A percentile compares a stretch with the other conserved stretches of the same genome.
These are phyloP conservation scores for Eremothecium sinecaudum DNA, from an alignment of 1,139 yeast genomes.

Conservation along the genomic window DNA sequence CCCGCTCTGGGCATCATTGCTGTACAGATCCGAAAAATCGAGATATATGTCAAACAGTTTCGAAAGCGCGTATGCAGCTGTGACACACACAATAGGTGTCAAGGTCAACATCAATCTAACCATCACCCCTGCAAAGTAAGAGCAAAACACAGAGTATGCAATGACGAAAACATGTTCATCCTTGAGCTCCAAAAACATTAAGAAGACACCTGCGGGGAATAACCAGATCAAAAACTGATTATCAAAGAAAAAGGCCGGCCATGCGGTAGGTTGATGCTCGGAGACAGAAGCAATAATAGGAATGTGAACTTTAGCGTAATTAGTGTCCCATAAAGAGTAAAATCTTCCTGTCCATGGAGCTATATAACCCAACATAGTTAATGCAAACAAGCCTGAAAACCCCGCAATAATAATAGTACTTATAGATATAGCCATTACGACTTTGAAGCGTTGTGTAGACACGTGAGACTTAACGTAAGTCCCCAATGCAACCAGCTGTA, in stretches of 20 bases:
- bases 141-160: slow-evolving; percentile 81
- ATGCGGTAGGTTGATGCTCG: slow-evolving; percentile 99
- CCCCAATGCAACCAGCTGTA: slow-evolving; percentile 85
- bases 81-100: slow-evolving; percentile 91
- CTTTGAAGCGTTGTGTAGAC: slow-evolving; percentile 64
- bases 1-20: slow-evolving; percentile 6
- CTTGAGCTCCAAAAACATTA: slow-evolving; percentile 78
- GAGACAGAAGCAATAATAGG: slow-evolving; percentile 98
- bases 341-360: slow-evolving; percentile 99
- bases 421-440: slow-evolving; percentile 57
- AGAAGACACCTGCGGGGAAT: slow-evolving; percentile 94
- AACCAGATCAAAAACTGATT: slow-evolving; percentile 90
- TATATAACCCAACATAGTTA: slow-evolving; percentile 85
- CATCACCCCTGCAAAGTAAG: slow-evolving; percentile 99
- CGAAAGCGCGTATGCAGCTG: slow-evolving; percentile 81
- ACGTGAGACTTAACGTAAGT: slow-evolving; percentile 69
- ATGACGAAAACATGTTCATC: slow-evolving; percentile 91
- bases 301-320: slow-evolving; percentile 93
- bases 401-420: slow-evolving; percentile 51
- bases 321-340: slow-evolving; percentile 97
- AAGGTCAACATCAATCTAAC: slow-evolving; percentile 94
- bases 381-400: slow-evolving; percentile 57
- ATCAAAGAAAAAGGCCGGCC: slow-evolving; percentile 98
- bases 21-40: slow-evolving; percentile 47
- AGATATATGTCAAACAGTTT: slow-evolving; percentile 75